Conservation (phyloP, 2,329 filamentous ascomycete genomes). For the Penicillium sp. region DNA sequence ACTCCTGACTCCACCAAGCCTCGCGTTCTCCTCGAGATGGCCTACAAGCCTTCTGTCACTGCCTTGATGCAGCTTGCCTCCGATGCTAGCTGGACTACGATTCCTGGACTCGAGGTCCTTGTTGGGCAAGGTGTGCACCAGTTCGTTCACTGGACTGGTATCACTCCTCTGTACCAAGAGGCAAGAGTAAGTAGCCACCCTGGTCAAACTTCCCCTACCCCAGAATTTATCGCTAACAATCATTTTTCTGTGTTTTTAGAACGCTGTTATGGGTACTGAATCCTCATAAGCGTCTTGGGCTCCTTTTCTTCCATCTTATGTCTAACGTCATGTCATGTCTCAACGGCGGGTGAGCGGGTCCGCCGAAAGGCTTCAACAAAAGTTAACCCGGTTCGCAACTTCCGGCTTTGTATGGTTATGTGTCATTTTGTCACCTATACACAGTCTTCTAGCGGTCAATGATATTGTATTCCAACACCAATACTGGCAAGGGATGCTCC, state of each 20-base stretch:
- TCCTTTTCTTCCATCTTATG: not conserved
- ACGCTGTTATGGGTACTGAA: conserved; percentile 28
- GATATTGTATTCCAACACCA: not conserved
- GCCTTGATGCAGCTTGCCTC: conserved; percentile 79
- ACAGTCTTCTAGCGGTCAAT: conserved; percentile 1
- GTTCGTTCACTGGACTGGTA: conserved; percentile 25
- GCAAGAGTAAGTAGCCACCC: conserved; percentile 53
- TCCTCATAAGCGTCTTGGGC: conserved; percentile 8
- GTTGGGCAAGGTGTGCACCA: conserved; percentile 82
- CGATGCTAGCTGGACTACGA: conserved; percentile 72
- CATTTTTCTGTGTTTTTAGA: conserved; percentile 13
- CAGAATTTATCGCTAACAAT: not conserved
- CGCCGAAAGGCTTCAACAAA: not conserved
- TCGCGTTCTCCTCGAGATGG: conserved; percentile 83
- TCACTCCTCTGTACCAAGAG: conserved; percentile 52
- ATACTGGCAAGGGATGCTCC: not conserved
- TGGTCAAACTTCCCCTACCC: not conserved
- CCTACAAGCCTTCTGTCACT: conserved; percentile 84
- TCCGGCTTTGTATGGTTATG: not conserved
- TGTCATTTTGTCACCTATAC: not conserved
- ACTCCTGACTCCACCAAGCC: conserved; percentile 36
- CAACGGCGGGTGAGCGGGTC: not conserved
- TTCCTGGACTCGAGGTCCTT: conserved; percentile 84
- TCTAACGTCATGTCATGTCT: conserved; percentile 3
- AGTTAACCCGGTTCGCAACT: not conserved